These are phyloP conservation scores for Podaxis mareebaensis DNA, from an alignment of 768 basidiomycete species.

Conservation along the genomic window DNA sequence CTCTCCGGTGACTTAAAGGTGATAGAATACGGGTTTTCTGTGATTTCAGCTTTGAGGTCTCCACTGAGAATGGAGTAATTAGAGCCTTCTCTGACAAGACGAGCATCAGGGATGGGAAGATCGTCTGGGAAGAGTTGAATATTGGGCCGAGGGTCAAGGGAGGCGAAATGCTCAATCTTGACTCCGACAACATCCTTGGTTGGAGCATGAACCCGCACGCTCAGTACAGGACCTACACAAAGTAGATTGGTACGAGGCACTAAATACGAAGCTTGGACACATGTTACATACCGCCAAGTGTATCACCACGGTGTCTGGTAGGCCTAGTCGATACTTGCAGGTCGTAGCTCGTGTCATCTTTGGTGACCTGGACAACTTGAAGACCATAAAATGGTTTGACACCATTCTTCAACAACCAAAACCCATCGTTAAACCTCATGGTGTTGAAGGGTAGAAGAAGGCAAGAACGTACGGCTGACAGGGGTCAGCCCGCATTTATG, in stretches of 20 bases:
- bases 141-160: constrained; percentile 40
- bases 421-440: constrained; percentile 78
- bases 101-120: constrained; percentile 44
- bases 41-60: constrained; percentile 54
- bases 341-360: constrained; percentile 48
- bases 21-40: constrained; percentile 60
- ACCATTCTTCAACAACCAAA: constrained; percentile 66
- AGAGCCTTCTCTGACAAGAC: constrained; percentile 33
- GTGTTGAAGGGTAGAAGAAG: not conserved
- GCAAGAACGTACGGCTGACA: not conserved
- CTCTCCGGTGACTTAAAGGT: constrained; percentile 55
- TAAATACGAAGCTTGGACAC: not conserved
- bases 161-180: constrained; percentile 55
- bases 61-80: constrained; percentile 42
- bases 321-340: constrained; percentile 62
- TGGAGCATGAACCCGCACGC: constrained; percentile 52
- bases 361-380: constrained; percentile 53
- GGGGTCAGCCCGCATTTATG: constrained; percentile 4
- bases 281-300: constrained; percentile 47
- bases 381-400: constrained; percentile 62
- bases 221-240: constrained; percentile 47
- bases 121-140: constrained; percentile 68
- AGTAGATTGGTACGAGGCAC: not conserved
- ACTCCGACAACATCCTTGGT: constrained; percentile 58
- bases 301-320: constrained; percentile 64